These are phyloP conservation scores for Noccaea caerulescens DNA, from an alignment of 345 rosid species.

Conservation along the genomic window DNA sequence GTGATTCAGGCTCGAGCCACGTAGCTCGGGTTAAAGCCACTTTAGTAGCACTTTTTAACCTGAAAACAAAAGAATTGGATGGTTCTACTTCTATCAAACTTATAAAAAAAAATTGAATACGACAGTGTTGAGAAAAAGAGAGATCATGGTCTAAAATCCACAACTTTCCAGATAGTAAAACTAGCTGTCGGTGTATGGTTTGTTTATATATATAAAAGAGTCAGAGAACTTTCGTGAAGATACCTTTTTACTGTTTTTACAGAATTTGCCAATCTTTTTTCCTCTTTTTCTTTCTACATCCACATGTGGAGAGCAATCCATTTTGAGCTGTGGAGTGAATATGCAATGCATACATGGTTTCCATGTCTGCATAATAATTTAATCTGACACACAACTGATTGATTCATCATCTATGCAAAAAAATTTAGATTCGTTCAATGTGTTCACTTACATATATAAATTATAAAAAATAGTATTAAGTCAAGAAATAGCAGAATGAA, in stretches of 20 bases:
- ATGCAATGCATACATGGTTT: background rate
- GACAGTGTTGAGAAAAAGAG: conserved; percentile 6
- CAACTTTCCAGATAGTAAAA: conserved; percentile 33
- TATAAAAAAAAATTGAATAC: background rate
- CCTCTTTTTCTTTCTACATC: background rate
- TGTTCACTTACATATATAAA: background rate
- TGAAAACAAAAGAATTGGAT: conserved; percentile 16
- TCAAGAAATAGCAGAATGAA: conserved; percentile 15
- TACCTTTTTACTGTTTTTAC: conserved; percentile 15
- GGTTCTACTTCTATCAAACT: conserved; percentile 31
- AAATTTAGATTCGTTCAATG: conserved; percentile 16
- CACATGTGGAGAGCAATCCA: conserved; percentile 36
- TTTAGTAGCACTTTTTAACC: conserved; percentile 27
- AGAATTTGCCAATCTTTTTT: background rate
- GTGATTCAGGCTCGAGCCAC: conserved; percentile 26
- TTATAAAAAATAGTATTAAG: background rate
- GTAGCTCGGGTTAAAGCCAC: conserved; percentile 18
- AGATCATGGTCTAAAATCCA: conserved; percentile 26
- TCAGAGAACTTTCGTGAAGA: conserved; percentile 16
- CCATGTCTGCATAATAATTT: conserved; percentile 31
- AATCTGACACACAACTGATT: conserved; percentile 25
- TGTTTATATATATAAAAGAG: background rate
- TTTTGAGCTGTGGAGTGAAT: conserved; percentile 29
- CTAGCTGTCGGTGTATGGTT: conserved; percentile 36
- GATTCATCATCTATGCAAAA: conserved; percentile 10